Conservation (phyloP, 2,329 filamentous ascomycete species). For the Verticillium dahliae region DNA sequence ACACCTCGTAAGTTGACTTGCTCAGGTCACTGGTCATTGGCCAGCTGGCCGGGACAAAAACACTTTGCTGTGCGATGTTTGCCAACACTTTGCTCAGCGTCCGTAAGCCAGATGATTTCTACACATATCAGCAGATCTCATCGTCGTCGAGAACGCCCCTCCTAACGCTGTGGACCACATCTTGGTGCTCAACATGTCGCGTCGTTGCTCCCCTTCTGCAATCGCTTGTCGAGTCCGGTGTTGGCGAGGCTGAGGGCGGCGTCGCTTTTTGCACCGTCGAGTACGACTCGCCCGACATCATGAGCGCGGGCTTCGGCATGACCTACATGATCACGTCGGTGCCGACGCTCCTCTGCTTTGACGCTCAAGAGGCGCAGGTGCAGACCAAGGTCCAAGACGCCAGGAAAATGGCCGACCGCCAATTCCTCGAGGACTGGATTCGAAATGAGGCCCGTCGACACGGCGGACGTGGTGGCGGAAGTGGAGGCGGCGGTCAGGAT, state of each 20-base stretch:
- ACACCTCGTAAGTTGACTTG: constrained; percentile 21
- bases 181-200: constrained; percentile 50
- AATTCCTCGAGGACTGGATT: constrained; percentile 49
- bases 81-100: constrained; percentile 30
- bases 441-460: constrained; percentile 40
- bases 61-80: not conserved
- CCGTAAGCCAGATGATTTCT: constrained; percentile 46
- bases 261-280: constrained; percentile 48
- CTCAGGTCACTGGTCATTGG: not conserved
- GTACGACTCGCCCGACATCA: constrained; percentile 51
- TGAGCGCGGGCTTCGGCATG: constrained; percentile 39
- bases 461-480: constrained; percentile 36
- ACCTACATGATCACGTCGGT: constrained; percentile 53
- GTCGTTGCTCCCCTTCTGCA: constrained; percentile 40
- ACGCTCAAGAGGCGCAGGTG: constrained; percentile 44
- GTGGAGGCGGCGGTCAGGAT: constrained; percentile 19
- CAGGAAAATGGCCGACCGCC: constrained; percentile 38
- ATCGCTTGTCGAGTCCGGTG: constrained; percentile 40
- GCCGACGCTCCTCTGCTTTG: constrained; percentile 52
- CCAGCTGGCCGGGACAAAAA: not conserved
- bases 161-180: constrained; percentile 55
- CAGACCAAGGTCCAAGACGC: constrained; percentile 43
- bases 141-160: constrained; percentile 47
- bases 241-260: constrained; percentile 49
- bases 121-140: constrained; percentile 49